Evolutionary conservation across 257 asterid species (phyloP).

Genomic region (Lithospermum erythrorhizon): DNA sequence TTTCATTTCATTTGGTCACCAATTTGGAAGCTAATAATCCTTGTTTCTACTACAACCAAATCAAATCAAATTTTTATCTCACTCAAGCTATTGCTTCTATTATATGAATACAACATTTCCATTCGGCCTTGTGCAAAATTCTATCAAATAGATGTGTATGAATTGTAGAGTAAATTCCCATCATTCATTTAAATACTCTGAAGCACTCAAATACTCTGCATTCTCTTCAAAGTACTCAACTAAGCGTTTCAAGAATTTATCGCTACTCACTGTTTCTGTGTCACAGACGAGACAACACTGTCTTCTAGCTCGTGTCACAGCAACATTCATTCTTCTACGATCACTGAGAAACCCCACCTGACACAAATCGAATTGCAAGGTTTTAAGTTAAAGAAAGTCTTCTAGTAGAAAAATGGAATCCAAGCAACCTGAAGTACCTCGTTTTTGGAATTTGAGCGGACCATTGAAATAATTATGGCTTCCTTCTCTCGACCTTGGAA

Average conservation of each 20-base stretch:
- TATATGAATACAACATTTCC: too few species aligned
- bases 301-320: slow-evolving; percentile 95
- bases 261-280: slow-evolving; percentile 85
- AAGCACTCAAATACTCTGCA: slow-evolving; percentile 90
- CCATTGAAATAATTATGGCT: slow-evolving; percentile 96
- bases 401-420: slow-evolving; percentile 1
- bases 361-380: slow-evolving; percentile 9
- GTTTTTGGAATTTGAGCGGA: slow-evolving; percentile 80
- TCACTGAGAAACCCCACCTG: slow-evolving; percentile 97
- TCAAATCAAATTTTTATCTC: too few species aligned
- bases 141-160: too few species aligned
- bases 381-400: background rate
- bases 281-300: slow-evolving; percentile 90
- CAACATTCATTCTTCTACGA: slow-evolving; percentile 90
- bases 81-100: too few species aligned
- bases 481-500: slow-evolving; percentile 98
- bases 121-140: background rate
- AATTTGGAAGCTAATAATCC: too few species aligned
- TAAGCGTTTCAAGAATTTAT: slow-evolving; percentile 73
- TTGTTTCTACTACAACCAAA: too few species aligned
- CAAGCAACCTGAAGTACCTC: slow-evolving; percentile 41
- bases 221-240: slow-evolving; percentile 83
- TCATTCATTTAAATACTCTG: slow-evolving; percentile 48
- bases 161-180: too few species aligned
- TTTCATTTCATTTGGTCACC: too few species aligned